These are phyloP conservation scores for Stereocaulon alpinum DNA, from an alignment of 495 filamentous ascomycete species.

Conservation along the genomic window DNA sequence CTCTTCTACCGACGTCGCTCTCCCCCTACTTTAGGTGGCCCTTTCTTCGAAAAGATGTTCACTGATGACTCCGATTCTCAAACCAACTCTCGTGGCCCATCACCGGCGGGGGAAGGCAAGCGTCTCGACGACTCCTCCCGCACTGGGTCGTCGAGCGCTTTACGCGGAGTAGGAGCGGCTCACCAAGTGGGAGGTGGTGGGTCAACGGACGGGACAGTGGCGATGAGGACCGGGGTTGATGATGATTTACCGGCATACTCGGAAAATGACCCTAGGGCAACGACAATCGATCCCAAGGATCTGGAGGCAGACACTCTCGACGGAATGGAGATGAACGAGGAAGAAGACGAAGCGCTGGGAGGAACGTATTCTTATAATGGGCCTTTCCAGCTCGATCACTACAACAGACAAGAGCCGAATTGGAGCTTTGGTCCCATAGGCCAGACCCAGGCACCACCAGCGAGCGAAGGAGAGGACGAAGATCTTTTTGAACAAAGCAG, in stretches of 20 bases:
- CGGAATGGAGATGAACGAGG: background rate
- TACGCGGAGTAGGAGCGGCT: conserved; percentile 63
- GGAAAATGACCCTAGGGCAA: background rate
- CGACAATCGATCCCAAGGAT: conserved; percentile 1
- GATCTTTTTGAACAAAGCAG: background rate
- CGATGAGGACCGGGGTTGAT: conserved; percentile 13
- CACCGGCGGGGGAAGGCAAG: conserved; percentile 68
- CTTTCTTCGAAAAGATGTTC: conserved; percentile 57
- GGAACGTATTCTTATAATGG: background rate
- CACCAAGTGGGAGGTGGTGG: conserved; percentile 57
- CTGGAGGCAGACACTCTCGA: background rate
- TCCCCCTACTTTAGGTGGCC: conserved; percentile 61
- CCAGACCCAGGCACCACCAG: background rate
- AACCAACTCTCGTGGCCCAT: conserved; percentile 39
- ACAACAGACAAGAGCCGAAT: background rate
- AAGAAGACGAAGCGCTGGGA: background rate
- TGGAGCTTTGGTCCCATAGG: background rate
- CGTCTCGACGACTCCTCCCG: conserved; percentile 78
- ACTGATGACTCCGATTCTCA: conserved; percentile 38
- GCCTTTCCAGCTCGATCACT: background rate
- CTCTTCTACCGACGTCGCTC: conserved; percentile 92
- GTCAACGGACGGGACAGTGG: conserved; percentile 21
- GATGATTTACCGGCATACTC: conserved; percentile 1
- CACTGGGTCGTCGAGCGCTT: conserved; percentile 77
- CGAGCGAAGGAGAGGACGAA: background rate